Percentiles rank a stretch among this genome's conserved stretches.
phyloP scores from a whole-genome alignment of 768 basidiomycete species.

The Kwoniella newhampshirensis region DNA sequence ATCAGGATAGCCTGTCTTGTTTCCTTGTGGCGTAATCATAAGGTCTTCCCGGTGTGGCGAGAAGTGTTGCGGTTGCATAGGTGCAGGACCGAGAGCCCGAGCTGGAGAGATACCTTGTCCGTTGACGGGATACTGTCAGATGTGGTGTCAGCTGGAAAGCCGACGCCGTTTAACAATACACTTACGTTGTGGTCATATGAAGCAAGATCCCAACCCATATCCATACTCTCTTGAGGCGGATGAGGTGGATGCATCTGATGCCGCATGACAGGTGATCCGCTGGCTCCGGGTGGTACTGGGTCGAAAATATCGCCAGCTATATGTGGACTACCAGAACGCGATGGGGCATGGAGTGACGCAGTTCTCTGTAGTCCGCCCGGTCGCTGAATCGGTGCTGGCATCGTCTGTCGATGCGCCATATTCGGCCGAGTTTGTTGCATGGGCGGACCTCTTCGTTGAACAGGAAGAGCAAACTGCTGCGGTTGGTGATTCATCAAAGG shows the following conservation, averaged over 20 bases:
- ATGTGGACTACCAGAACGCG: slow-evolving; percentile 33
- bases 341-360: slow-evolving; percentile 22
- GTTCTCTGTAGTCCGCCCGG: slow-evolving; percentile 18
- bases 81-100: slow-evolving; percentile 43
- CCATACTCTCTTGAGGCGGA: slow-evolving; percentile 18
- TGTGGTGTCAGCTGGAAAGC: not conserved
- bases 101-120: slow-evolving; percentile 45
- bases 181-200: slow-evolving; percentile 11
- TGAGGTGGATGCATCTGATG: slow-evolving; percentile 14
- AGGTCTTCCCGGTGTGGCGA: slow-evolving; percentile 19
- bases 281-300: slow-evolving; percentile 18
- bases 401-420: slow-evolving; percentile 23
- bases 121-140: slow-evolving; percentile 8
- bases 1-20: slow-evolving; percentile 22
- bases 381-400: slow-evolving; percentile 25
- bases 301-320: slow-evolving; percentile 37
- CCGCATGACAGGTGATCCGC: slow-evolving; percentile 23
- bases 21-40: slow-evolving; percentile 35
- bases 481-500: slow-evolving; percentile 13
- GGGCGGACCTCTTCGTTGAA: slow-evolving; percentile 6
- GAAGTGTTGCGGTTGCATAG: slow-evolving; percentile 26
- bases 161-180: not conserved
- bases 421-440: slow-evolving; percentile 19
- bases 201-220: slow-evolving; percentile 12
- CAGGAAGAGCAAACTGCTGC: slow-evolving; percentile 3